Percentiles rank a stretch among this genome's conserved stretches.
Conservation (phyloP, 148 eudicot genomes). For the Nepenthes gracilis region DNA sequence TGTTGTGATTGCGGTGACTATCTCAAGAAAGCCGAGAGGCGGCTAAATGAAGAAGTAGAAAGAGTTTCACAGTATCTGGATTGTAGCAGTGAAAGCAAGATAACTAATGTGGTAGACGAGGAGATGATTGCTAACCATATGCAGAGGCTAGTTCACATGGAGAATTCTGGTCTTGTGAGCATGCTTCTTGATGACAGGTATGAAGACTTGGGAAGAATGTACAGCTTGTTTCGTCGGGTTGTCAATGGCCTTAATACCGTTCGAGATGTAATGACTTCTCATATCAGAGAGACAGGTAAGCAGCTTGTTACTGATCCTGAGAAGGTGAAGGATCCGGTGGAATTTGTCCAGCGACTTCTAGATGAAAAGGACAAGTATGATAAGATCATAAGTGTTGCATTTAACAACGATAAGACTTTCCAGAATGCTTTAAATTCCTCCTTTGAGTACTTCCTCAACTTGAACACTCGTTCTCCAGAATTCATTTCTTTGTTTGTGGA, state of each 20-base stretch:
- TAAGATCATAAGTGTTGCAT: not conserved
- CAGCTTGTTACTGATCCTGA: conserved; percentile 1
- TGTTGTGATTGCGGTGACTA: not conserved
- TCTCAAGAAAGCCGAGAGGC: conserved; percentile 1
- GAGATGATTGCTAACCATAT: conserved; percentile 2
- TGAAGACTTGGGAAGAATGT: conserved; percentile 2
- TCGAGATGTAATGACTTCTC: not conserved
- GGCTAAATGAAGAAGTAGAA: not conserved
- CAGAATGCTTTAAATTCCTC: conserved; percentile 2
- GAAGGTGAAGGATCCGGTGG: not conserved
- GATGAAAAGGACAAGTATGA: conserved; percentile 2
- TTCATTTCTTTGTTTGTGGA: not conserved
- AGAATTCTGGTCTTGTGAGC: not conserved
- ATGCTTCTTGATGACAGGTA: conserved; percentile 2
- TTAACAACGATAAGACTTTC: not conserved
- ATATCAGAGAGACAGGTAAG: not conserved
- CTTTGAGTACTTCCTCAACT: not conserved
- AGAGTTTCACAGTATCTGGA: not conserved
- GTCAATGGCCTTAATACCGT: not conserved
- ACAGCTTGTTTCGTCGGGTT: not conserved
- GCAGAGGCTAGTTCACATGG: conserved; percentile 1
- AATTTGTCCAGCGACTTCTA: not conserved
- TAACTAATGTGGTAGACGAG: not conserved
- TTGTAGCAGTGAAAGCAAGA: not conserved
- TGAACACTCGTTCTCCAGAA: not conserved